Percentiles rank a stretch among this genome's conserved stretches.
These are phyloP conservation scores for Epichloe sylvatica DNA, from an alignment of 2,329 filamentous ascomycete species.

Conservation along the genomic window DNA sequence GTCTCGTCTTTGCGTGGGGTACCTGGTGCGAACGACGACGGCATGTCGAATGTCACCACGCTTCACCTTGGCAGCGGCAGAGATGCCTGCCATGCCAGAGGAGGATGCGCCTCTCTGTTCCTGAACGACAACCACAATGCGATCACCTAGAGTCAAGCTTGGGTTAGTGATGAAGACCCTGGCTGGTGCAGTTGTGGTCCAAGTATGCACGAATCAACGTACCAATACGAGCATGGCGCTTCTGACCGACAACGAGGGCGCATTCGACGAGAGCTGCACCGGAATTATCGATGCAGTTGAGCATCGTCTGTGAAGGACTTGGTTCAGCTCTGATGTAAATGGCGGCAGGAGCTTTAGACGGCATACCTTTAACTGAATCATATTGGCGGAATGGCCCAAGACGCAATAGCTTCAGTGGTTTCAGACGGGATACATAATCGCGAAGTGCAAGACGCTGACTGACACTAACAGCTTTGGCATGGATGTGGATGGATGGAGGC, in stretches of 20 bases:
- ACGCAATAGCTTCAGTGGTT: slow-evolving; percentile 6
- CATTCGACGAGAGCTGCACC: slow-evolving; percentile 96
- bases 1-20: slow-evolving; percentile 76
- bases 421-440: neutral
- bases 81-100: slow-evolving; percentile 56
- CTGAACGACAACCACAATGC: slow-evolving; percentile 94
- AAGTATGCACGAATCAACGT: slow-evolving; percentile 18
- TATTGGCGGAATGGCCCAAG: slow-evolving; percentile 31
- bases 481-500: neutral
- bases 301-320: slow-evolving; percentile 55
- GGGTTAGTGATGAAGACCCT: neutral
- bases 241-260: slow-evolving; percentile 82
- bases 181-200: neutral
- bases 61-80: slow-evolving; percentile 78
- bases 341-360: neutral
- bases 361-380: slow-evolving; percentile 80
- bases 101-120: slow-evolving; percentile 75
- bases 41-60: slow-evolving; percentile 94
- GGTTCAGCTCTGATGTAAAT: slow-evolving; percentile 3
- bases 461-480: neutral
- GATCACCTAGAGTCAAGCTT: slow-evolving; percentile 53
- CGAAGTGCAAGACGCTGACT: neutral
- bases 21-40: slow-evolving; percentile 81
- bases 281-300: slow-evolving; percentile 99
- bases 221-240: slow-evolving; percentile 81